phyloP scores from a whole-genome alignment of 2,329 filamentous ascomycete genomes.

The Beauveria asiatica region DNA sequence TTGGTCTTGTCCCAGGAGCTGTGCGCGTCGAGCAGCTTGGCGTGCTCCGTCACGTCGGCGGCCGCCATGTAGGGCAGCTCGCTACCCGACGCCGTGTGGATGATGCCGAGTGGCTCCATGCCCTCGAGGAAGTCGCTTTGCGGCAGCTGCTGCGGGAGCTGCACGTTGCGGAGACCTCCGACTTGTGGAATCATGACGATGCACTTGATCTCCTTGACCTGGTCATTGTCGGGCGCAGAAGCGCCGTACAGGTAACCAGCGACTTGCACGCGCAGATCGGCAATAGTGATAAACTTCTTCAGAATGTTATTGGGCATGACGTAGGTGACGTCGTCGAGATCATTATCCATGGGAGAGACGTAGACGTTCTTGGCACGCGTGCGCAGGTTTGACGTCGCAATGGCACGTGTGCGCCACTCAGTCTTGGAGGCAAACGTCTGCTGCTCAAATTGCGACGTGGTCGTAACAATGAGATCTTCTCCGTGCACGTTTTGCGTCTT shows the following conservation, averaged over 20 bases:
- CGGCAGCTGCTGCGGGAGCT: slow-evolving; percentile 81
- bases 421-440: slow-evolving; percentile 98
- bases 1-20: slow-evolving; percentile 60
- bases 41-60: slow-evolving; percentile 87
- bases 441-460: slow-evolving; percentile 95
- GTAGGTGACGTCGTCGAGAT: slow-evolving; percentile 86
- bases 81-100: slow-evolving; percentile 91
- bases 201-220: slow-evolving; percentile 93
- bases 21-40: slow-evolving; percentile 80
- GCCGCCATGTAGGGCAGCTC: slow-evolving; percentile 96
- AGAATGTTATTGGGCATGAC: slow-evolving; percentile 99
- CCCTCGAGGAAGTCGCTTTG: slow-evolving; percentile 82
- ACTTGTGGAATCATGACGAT: slow-evolving; percentile 98
- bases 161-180: slow-evolving; percentile 83
- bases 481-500: slow-evolving; percentile 97
- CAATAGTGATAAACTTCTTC: slow-evolving; percentile 96
- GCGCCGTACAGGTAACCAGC: slow-evolving; percentile 91
- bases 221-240: slow-evolving; percentile 87
- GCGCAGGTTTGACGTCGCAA: slow-evolving; percentile 90
- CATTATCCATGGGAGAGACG: slow-evolving; percentile 90
- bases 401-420: slow-evolving; percentile 93
- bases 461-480: slow-evolving; percentile 96
- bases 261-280: slow-evolving; percentile 92
- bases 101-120: slow-evolving; percentile 86
- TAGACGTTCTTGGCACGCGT: slow-evolving; percentile 97